Conservation (phyloP, 202 grass and related monocot species). For the Bolboschoenoplectus hybrid region DNA sequence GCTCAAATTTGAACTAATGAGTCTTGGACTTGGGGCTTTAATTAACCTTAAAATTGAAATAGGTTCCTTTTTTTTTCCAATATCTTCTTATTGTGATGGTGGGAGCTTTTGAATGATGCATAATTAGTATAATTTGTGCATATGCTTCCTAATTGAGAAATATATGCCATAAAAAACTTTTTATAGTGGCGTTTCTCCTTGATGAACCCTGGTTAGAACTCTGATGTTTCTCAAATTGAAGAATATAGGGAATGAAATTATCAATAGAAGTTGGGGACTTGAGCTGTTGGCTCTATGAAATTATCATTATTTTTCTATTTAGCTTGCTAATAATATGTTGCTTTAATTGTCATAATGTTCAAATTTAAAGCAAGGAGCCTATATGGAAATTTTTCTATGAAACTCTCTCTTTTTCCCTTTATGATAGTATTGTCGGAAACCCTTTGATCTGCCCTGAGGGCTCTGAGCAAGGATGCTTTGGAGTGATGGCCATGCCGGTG, state of each 20-base stretch:
- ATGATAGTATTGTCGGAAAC: slow-evolving; percentile 92
- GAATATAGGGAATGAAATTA: neutral
- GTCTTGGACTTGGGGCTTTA: neutral
- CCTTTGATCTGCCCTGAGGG: slow-evolving; percentile 74
- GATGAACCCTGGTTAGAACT: neutral
- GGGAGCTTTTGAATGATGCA: neutral
- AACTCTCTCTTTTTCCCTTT: neutral
- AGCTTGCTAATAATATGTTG: neutral
- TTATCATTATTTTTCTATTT: slow-evolving; percentile 5
- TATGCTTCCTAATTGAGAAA: neutral
- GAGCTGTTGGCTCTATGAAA: neutral
- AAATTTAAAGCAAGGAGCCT: slow-evolving; percentile 1
- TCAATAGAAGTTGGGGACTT: neutral
- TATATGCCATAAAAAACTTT: neutral
- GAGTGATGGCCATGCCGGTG: slow-evolving; percentile 56
- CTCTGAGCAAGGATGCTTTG: slow-evolving; percentile 64
- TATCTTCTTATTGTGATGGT: neutral
- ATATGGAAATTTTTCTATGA: neutral
- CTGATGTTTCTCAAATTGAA: neutral
- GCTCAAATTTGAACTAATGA: neutral
- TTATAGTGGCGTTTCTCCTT: neutral
- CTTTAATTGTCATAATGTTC: neutral
- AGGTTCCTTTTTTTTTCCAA: neutral
- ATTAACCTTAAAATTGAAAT: neutral
- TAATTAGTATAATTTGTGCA: neutral